phyloP scores from a whole-genome alignment of 352 stramenopile species.

The Phytophthora lateralis region DNA sequence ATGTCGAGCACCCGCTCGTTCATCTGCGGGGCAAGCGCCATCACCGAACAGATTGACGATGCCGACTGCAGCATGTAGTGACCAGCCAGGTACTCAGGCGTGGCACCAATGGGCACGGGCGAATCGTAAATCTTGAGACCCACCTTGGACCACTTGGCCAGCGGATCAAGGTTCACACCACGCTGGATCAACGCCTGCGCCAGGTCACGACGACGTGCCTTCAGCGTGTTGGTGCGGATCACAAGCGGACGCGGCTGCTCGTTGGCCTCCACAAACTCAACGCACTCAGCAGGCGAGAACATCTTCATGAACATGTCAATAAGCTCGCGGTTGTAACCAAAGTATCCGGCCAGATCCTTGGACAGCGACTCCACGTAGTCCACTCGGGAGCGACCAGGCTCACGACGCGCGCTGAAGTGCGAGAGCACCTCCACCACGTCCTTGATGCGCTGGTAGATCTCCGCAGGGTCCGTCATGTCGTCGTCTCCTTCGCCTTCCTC shows the following conservation, averaged over 20 bases:
- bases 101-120: slow-evolving; percentile 98
- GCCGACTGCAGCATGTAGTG: slow-evolving; percentile 99
- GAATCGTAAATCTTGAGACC: slow-evolving; percentile 99
- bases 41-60: slow-evolving; percentile 98
- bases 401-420: slow-evolving; percentile 95
- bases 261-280: slow-evolving; percentile 99
- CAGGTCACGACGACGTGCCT: slow-evolving; percentile 98
- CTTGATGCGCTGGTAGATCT: slow-evolving; percentile 94
- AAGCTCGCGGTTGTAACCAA: slow-evolving; percentile 98
- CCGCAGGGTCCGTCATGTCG: slow-evolving; percentile 71
- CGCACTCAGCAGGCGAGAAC: slow-evolving; percentile 96
- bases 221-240: slow-evolving; percentile 99
- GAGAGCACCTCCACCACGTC: slow-evolving; percentile 93
- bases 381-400: slow-evolving; percentile 91
- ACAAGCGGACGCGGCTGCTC: slow-evolving; percentile 97
- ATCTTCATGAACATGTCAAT: slow-evolving; percentile 97
- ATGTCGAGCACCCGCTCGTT: slow-evolving; percentile 98
- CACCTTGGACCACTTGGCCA: slow-evolving; percentile 99
- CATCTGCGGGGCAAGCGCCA: slow-evolving; percentile 97
- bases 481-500: slow-evolving; percentile 52
- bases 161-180: slow-evolving; percentile 97
- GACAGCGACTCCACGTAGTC: slow-evolving; percentile 95
- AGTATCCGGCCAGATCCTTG: slow-evolving; percentile 96
- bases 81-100: slow-evolving; percentile 99
- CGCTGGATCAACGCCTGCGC: slow-evolving; percentile 98